phyloP scores from a whole-genome alignment of 2,329 filamentous ascomycete genomes.

The Dactylellina parvicollis region DNA sequence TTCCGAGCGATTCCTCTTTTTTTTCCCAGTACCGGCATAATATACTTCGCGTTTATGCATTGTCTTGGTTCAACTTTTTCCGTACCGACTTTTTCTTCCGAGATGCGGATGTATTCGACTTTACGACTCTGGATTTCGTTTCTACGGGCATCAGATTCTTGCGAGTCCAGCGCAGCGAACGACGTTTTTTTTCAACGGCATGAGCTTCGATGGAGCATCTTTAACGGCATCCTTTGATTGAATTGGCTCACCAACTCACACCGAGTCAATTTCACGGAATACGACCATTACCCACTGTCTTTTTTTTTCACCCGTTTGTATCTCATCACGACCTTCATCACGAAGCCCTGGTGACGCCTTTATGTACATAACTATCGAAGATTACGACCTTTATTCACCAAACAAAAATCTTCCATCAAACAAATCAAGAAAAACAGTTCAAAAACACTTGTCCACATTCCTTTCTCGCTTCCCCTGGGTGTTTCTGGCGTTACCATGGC shows the following conservation, averaged over 20 bases:
- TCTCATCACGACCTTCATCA: constrained; percentile 41
- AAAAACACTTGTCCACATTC: constrained; percentile 10
- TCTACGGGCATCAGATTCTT: background rate
- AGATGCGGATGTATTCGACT: constrained; percentile 11
- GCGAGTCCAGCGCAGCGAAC: constrained; percentile 31
- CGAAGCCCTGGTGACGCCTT: constrained; percentile 33
- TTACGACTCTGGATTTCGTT: constrained; percentile 33
- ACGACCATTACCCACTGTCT: constrained; percentile 9
- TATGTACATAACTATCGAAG: constrained; percentile 40
- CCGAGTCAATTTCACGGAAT: background rate
- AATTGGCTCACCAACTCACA: background rate
- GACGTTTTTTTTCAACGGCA: constrained; percentile 17
- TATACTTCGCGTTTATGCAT: constrained; percentile 3
- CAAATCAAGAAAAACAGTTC: background rate
- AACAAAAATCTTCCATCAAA: background rate
- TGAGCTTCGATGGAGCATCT: constrained; percentile 1
- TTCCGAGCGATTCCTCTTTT: constrained; percentile 33
- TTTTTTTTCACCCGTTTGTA: constrained; percentile 32
- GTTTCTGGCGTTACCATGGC: constrained; percentile 34
- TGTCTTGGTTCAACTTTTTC: constrained; percentile 14
- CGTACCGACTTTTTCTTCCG: constrained; percentile 12
- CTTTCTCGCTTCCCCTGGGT: constrained; percentile 14
- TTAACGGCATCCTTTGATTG: constrained; percentile 9
- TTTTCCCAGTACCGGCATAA: constrained; percentile 20
- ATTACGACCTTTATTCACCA: constrained; percentile 29